Conservation (phyloP, 805 yeast genomes). For the Ogataea pilisensis region DNA sequence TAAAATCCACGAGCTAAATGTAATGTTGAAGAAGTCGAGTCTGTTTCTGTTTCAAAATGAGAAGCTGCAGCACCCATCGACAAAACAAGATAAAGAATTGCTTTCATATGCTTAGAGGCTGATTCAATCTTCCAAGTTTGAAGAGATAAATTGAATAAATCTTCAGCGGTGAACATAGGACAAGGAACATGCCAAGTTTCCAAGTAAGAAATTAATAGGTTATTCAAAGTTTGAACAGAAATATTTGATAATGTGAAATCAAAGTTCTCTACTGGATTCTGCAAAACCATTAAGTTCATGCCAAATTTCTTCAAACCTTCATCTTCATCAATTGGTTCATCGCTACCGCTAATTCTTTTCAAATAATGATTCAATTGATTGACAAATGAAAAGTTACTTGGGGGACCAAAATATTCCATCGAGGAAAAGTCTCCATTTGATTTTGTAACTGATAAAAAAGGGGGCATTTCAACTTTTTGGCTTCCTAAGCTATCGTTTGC, state of each 20-base stretch:
- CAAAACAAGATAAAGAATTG: slow-evolving; percentile 17
- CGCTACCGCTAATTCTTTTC: slow-evolving; percentile 3
- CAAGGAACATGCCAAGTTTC: slow-evolving; percentile 22
- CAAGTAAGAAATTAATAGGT: slow-evolving; percentile 15
- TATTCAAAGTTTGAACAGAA: slow-evolving; percentile 9
- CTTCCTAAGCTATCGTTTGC: background rate
- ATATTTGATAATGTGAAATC: slow-evolving; percentile 12
- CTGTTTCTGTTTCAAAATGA: slow-evolving; percentile 11
- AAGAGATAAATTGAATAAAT: slow-evolving; percentile 12
- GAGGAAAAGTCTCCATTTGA: slow-evolving; percentile 7
- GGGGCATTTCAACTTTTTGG: slow-evolving; percentile 2
- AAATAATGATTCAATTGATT: slow-evolving; percentile 22
- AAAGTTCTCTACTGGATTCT: slow-evolving; percentile 9
- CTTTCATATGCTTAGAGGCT: slow-evolving; percentile 13
- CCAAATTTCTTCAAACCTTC: slow-evolving; percentile 22
- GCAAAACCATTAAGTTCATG: slow-evolving; percentile 14
- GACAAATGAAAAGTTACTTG: slow-evolving; percentile 23
- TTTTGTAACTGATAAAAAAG: slow-evolving; percentile 6
- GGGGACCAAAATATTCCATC: slow-evolving; percentile 24
- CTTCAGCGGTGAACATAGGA: slow-evolving; percentile 20
- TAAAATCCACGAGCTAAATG: slow-evolving; percentile 21
- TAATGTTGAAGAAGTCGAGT: slow-evolving; percentile 3
- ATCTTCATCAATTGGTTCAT: slow-evolving; percentile 8
- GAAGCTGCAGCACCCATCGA: slow-evolving; percentile 20
- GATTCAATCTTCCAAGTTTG: slow-evolving; percentile 11